These are phyloP conservation scores for Lathyrus tuberosus DNA, from an alignment of 306 rosid species.

Conservation along the genomic window DNA sequence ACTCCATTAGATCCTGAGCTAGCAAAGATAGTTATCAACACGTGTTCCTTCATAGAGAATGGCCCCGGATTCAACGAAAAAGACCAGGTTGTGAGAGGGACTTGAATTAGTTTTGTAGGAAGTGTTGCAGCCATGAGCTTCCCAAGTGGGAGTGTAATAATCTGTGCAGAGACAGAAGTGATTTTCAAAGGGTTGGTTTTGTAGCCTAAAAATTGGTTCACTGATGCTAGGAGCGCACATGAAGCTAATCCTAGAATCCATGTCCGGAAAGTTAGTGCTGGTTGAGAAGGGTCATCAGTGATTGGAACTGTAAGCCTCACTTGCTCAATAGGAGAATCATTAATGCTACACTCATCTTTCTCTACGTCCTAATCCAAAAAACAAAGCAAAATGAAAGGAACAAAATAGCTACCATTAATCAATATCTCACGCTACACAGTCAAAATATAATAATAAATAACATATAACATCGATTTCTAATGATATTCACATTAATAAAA, in stretches of 20 bases:
- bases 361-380: slow-evolving; percentile 53
- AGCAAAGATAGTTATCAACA: slow-evolving; percentile 81
- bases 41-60: slow-evolving; percentile 77
- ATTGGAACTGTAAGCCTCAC: slow-evolving; percentile 75
- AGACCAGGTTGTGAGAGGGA: slow-evolving; percentile 62
- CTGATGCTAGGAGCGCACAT: slow-evolving; percentile 64
- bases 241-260: slow-evolving; percentile 74
- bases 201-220: slow-evolving; percentile 74
- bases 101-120: slow-evolving; percentile 37
- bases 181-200: slow-evolving; percentile 59
- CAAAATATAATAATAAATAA: too few relatives aligned
- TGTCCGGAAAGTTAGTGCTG: slow-evolving; percentile 76
- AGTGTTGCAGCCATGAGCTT: slow-evolving; percentile 76
- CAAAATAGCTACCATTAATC: background rate
- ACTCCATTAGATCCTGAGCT: slow-evolving; percentile 72
- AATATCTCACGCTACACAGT: too few relatives aligned
- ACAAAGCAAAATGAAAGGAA: slow-evolving; percentile 4
- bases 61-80: slow-evolving; percentile 88
- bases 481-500: too few relatives aligned
- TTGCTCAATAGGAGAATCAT: slow-evolving; percentile 73
- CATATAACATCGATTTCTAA: too few relatives aligned
- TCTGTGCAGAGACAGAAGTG: slow-evolving; percentile 73
- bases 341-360: background rate
- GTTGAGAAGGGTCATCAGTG: slow-evolving; percentile 64
- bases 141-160: slow-evolving; percentile 69